Base-by-base conservation (phyloP, 1,284 basidiomycete genomes). In the Cryptococcus neoformans region DNA sequence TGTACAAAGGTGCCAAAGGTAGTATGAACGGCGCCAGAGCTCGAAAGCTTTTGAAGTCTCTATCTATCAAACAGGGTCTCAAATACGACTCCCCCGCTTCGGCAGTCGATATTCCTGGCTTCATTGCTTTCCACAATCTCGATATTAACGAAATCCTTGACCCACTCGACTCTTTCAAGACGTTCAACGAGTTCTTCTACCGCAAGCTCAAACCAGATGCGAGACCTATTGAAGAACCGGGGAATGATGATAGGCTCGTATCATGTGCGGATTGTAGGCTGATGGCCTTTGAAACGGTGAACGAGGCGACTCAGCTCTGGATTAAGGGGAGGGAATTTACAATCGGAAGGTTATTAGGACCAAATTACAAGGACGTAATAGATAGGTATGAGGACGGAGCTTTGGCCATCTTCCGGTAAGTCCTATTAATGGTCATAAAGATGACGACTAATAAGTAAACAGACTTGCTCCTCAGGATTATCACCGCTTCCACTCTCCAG, bases 271-370 rank as follows among this genome's bases (percentile, higher is more conserved):
- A 99, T 79, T 97, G 92, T 72, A 86, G 95, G 34, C 83, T 97
- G 67, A 95, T 97, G 88, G 86, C 87, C 0, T 99, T 98, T 74
- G 87, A 89, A 69, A 87, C 85, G 0, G 86, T 97, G 7, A 80
- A 76, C 48, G 88, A 91, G 54, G 94, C 96, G 1, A 97, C 91
- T 1, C 80, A 82, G 21, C 79, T 99, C 4, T 99, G 96, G 95
- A 96, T 99, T 79, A 99, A 99, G 72, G 96, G 95, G 0, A 85
- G 92, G 28, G 92, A 96, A 65, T 98, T 98, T 71, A 87, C 85
- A 0, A 82, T 98, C 1, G 81, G 79, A 1, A 82, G 87, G 1
- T 80, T 99, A 42, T 82, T 99, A 0, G 94, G 94, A 0, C 87
- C 90, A 6, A 79, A 79, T 7, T 92, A 92, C 73, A 84, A 84